A percentile compares a stretch with the other conserved stretches of the same genome.
Evolutionary conservation across 768 basidiomycete species (phyloP).

Genomic region (Lyophyllum semitale): DNA sequence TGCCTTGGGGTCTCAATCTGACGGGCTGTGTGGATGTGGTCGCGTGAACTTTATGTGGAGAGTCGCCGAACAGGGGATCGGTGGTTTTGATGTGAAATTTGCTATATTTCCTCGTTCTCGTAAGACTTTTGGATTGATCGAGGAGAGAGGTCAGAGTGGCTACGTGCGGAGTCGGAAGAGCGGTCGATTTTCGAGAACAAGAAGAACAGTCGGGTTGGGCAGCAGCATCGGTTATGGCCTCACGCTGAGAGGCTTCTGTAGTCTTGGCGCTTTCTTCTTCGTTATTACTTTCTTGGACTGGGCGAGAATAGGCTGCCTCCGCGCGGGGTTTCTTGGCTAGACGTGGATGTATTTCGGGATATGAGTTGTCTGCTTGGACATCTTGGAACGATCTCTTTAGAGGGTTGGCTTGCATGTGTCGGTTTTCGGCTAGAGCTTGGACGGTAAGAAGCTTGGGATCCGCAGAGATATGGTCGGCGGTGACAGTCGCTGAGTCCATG

Average conservation of each 20-base stretch:
- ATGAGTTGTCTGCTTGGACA: constrained; percentile 1
- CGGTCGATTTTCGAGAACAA: background rate
- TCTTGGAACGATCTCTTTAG: constrained; percentile 2
- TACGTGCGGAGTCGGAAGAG: background rate
- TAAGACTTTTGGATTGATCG: background rate
- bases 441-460: background rate
- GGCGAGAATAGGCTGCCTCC: background rate
- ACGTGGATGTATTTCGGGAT: background rate
- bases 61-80: background rate
- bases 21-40: background rate
- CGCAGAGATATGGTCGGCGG: background rate
- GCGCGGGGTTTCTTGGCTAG: constrained; percentile 10
- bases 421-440: background rate
- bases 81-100: background rate
- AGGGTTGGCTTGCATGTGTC: background rate
- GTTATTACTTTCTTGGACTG: background rate
- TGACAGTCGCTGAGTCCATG: background rate
- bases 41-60: background rate
- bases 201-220: background rate
- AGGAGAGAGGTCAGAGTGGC: background rate
- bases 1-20: background rate
- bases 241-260: background rate
- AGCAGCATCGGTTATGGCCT: background rate
- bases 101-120: background rate
- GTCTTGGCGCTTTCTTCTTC: background rate